phyloP scores from a whole-genome alignment of 306 rosid genomes.

The Ormosia emarginata region DNA sequence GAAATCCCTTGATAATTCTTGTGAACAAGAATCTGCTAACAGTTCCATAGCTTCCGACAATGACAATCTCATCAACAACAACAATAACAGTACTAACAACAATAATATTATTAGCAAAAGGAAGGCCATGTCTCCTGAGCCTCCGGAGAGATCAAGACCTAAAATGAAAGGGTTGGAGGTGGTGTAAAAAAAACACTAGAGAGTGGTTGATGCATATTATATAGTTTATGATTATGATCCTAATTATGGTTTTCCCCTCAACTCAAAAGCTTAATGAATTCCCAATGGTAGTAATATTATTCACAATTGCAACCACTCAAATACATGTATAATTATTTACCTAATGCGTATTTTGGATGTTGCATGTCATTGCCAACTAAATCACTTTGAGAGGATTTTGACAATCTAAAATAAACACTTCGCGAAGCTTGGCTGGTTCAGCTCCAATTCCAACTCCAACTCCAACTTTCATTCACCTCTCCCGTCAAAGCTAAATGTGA shows the following conservation, averaged over 20 bases:
- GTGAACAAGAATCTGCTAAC: slow-evolving; percentile 21
- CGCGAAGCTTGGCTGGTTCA: background rate
- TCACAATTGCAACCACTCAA: background rate
- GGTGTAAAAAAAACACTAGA: slow-evolving; percentile 8
- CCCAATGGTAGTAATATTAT: background rate
- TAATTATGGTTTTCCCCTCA: slow-evolving; percentile 7
- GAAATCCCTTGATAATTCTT: slow-evolving; percentile 40
- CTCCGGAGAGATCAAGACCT: slow-evolving; percentile 63
- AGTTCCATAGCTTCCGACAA: slow-evolving; percentile 17
- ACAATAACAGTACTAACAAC: background rate
- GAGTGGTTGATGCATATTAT: slow-evolving; percentile 8
- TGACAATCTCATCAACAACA: slow-evolving; percentile 2
- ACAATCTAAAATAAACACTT: background rate
- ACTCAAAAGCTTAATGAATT: slow-evolving; percentile 20
- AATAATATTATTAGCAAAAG: slow-evolving; percentile 40
- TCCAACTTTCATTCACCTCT: background rate
- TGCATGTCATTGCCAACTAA: background rate
- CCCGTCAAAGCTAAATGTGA: background rate
- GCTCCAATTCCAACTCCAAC: background rate
- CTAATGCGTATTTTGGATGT: background rate
- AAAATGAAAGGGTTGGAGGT: slow-evolving; percentile 51
- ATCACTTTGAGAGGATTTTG: background rate
- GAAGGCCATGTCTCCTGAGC: slow-evolving; percentile 55
- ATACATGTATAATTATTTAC: background rate
- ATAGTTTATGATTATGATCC: slow-evolving; percentile 18